Conservation (phyloP, 2,329 filamentous ascomycete species). For the Cercospora zeina region DNA sequence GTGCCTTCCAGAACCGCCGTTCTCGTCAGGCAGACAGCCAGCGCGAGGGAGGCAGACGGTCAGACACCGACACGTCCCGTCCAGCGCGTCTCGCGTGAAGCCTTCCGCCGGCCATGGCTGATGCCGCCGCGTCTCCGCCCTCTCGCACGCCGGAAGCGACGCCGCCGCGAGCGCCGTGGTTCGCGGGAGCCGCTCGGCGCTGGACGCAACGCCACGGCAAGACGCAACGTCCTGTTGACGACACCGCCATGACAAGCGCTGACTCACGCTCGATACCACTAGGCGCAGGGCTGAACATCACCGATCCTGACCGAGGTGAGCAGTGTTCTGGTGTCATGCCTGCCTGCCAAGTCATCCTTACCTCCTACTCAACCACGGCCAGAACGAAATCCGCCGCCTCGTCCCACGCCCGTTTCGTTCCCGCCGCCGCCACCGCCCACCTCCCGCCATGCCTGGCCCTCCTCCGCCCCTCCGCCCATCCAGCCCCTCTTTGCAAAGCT, state of each 20-base stretch:
- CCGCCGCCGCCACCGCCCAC: constrained; percentile 22
- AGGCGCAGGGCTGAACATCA: constrained; percentile 26
- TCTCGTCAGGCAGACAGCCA: too few species aligned
- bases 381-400: constrained; percentile 37
- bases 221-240: background rate
- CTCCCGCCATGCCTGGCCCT: constrained; percentile 23
- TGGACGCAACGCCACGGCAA: constrained; percentile 1
- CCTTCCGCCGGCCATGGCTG: background rate
- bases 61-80: too few species aligned
- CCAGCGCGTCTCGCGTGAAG: background rate
- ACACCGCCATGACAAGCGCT: constrained; percentile 1
- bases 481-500: constrained; percentile 47
- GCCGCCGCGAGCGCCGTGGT: constrained; percentile 20
- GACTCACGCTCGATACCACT: constrained; percentile 4
- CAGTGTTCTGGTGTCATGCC: background rate
- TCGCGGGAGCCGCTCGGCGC: constrained; percentile 17
- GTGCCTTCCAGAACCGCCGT: background rate
- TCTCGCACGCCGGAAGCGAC: background rate
- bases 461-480: constrained; percentile 43
- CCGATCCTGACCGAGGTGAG: constrained; percentile 33
- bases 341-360: constrained; percentile 18
- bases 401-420: constrained; percentile 34
- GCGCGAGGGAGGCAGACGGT: too few species aligned
- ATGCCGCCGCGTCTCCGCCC: background rate
- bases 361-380: constrained; percentile 24